Evolutionary conservation across 345 rosid genomes (phyloP).

Genomic region (Draba incana): DNA sequence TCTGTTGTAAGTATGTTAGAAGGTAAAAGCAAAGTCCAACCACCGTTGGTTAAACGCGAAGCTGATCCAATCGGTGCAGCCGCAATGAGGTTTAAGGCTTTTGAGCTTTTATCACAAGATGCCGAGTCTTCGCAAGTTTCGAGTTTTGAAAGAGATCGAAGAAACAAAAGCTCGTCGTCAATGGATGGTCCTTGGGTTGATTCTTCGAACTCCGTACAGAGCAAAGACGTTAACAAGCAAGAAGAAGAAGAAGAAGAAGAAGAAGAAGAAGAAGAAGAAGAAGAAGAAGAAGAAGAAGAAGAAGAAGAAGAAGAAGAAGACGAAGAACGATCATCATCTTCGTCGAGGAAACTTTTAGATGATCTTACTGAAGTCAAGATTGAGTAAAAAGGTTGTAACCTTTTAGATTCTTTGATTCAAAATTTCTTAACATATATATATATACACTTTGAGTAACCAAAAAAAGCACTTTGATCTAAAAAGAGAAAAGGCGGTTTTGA

Average conservation of each 20-base stretch:
- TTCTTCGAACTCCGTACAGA: slow-evolving; percentile 49
- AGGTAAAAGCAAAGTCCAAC: slow-evolving; percentile 62
- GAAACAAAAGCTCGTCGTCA: slow-evolving; percentile 42
- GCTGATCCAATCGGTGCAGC: slow-evolving; percentile 15
- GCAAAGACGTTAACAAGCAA: slow-evolving; percentile 41
- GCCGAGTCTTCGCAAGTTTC: slow-evolving; percentile 53
- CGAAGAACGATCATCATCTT: slow-evolving; percentile 29
- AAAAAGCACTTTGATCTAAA: no score
- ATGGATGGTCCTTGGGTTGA: slow-evolving; percentile 74
- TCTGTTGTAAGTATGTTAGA: slow-evolving; percentile 72
- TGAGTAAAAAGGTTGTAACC: slow-evolving; percentile 9
- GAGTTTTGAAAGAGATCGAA: slow-evolving; percentile 44
- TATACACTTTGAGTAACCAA: not conserved
- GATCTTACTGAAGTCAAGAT: slow-evolving; percentile 35
- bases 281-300: slow-evolving; percentile 16
- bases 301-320: slow-evolving; percentile 27
- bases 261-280: slow-evolving; percentile 19
- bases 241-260: slow-evolving; percentile 25
- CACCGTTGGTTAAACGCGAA: slow-evolving; percentile 59
- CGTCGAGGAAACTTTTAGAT: slow-evolving; percentile 35
- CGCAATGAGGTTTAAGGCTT: slow-evolving; percentile 69
- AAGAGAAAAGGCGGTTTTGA: not conserved
- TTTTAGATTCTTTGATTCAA: no score
- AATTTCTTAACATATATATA: not conserved
- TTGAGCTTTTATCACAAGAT: slow-evolving; percentile 58